Evolutionary conservation across 148 eudicot genomes (phyloP).

Genomic region (Rhododendron ferrugineum): DNA sequence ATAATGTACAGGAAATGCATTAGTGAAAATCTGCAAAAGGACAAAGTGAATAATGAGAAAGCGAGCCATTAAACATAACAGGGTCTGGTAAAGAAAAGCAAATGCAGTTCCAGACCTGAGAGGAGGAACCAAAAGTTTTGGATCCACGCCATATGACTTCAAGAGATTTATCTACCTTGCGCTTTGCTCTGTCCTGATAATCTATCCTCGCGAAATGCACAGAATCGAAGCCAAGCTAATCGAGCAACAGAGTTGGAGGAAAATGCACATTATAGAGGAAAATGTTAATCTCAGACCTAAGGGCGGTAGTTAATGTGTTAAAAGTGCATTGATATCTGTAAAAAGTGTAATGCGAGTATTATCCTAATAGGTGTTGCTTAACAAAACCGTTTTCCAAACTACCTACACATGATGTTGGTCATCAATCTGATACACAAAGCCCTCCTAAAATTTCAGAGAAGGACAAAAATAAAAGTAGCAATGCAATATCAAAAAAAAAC

Average conservation of each 20-base stretch:
- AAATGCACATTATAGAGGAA: neutral
- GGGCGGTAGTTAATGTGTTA: neutral
- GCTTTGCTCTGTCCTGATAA: slow-evolving; percentile 71
- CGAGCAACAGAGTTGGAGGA: slow-evolving; percentile 5
- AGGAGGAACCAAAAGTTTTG: slow-evolving; percentile 74
- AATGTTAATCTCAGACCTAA: neutral
- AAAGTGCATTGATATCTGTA: neutral
- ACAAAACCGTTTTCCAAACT: neutral
- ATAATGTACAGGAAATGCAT: slow-evolving; percentile 71
- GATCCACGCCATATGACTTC: slow-evolving; percentile 95
- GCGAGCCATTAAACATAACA: neutral
- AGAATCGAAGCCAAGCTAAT: slow-evolving; percentile 86
- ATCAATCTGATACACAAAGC: neutral
- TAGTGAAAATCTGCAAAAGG: slow-evolving; percentile 63
- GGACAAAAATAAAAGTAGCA: neutral
- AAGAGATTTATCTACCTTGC: slow-evolving; percentile 64
- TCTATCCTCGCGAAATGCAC: slow-evolving; percentile 91
- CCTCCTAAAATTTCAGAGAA: neutral
- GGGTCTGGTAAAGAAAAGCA: neutral
- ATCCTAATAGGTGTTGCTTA: neutral
- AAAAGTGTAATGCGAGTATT: neutral
- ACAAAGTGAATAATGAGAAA: neutral
- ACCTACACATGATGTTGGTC: neutral
- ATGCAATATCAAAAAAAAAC: neutral
- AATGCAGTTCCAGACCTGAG: slow-evolving; percentile 48